These are phyloP conservation scores for Ophiostoma australiae DNA, from an alignment of 2,329 filamentous ascomycete species.

Conservation along the genomic window DNA sequence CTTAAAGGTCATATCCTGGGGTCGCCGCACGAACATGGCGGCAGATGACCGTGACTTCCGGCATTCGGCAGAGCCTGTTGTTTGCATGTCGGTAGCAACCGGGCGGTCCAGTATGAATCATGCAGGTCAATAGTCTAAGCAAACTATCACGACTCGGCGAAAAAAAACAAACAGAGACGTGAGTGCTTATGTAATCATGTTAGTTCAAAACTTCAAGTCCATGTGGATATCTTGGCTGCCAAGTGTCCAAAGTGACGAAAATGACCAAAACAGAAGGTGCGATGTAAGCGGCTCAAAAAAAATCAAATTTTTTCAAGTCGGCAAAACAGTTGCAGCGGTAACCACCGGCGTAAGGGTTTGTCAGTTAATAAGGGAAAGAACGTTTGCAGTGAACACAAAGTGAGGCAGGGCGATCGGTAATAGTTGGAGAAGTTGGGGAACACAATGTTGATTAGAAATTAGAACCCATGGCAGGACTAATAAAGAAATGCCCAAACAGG, in stretches of 20 bases:
- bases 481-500: neutral
- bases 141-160: neutral
- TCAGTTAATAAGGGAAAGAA: neutral
- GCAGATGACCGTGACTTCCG: neutral
- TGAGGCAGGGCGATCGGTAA: neutral
- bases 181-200: neutral
- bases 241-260: neutral
- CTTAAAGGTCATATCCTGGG: too few species aligned
- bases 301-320: neutral
- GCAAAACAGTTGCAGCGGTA: neutral
- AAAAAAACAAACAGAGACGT: neutral
- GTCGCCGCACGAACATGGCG: neutral
- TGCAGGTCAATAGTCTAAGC: neutral
- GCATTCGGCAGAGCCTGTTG: neutral
- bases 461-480: neutral
- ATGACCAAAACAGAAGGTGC: conserved; percentile 2
- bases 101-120: neutral
- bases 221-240: conserved; percentile 1
- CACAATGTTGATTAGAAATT: neutral
- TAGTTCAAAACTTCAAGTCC: neutral
- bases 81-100: neutral
- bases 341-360: neutral
- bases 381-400: neutral
- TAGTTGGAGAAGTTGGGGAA: neutral
- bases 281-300: neutral